A percentile compares a stretch with the other conserved stretches of the same genome.
These are phyloP conservation scores for Lyophyllum semitale DNA, from an alignment of 768 basidiomycete species.

Conservation along the genomic window DNA sequence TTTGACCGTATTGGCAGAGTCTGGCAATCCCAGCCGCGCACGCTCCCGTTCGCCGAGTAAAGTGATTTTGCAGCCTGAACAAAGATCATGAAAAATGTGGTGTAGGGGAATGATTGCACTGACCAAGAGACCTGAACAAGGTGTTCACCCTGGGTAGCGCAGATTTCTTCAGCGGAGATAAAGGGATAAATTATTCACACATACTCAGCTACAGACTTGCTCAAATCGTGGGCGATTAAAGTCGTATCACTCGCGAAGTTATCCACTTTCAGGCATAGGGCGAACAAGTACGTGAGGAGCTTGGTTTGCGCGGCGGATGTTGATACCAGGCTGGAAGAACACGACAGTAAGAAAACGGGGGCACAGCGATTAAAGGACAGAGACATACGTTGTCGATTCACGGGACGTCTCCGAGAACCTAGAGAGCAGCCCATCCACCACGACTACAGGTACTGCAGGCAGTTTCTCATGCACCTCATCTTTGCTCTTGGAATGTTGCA, in stretches of 20 bases:
- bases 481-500: slow-evolving; percentile 40
- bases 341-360: slow-evolving; percentile 2
- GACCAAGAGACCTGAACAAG: slow-evolving; percentile 79
- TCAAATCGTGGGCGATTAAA: slow-evolving; percentile 73
- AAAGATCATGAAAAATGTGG: neutral
- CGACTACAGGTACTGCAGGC: slow-evolving; percentile 54
- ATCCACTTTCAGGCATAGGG: slow-evolving; percentile 78
- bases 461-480: slow-evolving; percentile 59
- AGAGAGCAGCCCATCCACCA: slow-evolving; percentile 74
- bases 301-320: slow-evolving; percentile 74
- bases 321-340: slow-evolving; percentile 40
- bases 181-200: slow-evolving; percentile 24
- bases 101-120: slow-evolving; percentile 16
- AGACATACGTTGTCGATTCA: slow-evolving; percentile 62
- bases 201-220: slow-evolving; percentile 64
- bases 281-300: slow-evolving; percentile 78
- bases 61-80: slow-evolving; percentile 74
- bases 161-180: neutral
- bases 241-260: slow-evolving; percentile 72
- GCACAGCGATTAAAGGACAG: neutral
- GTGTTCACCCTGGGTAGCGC: slow-evolving; percentile 44
- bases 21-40: slow-evolving; percentile 66
- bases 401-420: slow-evolving; percentile 80
- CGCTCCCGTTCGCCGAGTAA: slow-evolving; percentile 63
- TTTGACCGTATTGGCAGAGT: slow-evolving; percentile 62